phyloP scores from a whole-genome alignment of 2,329 filamentous ascomycete genomes.

The Ploettnerulaceae sp. region DNA sequence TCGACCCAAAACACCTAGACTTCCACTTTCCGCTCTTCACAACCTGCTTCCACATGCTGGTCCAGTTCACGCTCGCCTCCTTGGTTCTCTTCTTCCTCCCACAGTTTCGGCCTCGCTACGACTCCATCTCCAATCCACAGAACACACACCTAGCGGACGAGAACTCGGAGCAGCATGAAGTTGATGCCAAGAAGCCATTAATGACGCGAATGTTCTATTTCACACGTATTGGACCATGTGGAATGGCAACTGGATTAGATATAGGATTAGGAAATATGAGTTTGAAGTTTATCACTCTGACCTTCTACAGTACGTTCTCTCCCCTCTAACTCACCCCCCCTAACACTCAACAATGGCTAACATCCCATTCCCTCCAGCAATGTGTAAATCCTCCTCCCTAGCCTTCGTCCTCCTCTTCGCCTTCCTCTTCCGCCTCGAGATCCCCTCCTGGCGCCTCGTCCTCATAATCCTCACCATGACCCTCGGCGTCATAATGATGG shows the following conservation, averaged over 20 bases:
- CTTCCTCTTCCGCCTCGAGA: constrained; percentile 87
- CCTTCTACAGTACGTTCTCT: constrained; percentile 75
- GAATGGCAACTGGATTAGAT: constrained; percentile 86
- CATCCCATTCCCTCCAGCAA: constrained; percentile 60
- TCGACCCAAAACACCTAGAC: constrained; percentile 75
- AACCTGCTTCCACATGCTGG: constrained; percentile 90
- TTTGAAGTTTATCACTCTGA: constrained; percentile 91
- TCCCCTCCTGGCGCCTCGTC: constrained; percentile 78
- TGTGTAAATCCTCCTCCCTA: constrained; percentile 97
- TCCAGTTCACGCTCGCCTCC: constrained; percentile 79
- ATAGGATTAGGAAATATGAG: constrained; percentile 96
- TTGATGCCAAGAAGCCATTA: constrained; percentile 41
- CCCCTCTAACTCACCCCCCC: not conserved
- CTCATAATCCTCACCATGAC: constrained; percentile 91
- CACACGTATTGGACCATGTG: constrained; percentile 86
- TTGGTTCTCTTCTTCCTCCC: constrained; percentile 79
- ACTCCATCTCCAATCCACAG: constrained; percentile 34
- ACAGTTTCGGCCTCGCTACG: constrained; percentile 64
- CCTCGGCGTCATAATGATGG: constrained; percentile 93
- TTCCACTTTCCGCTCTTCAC: constrained; percentile 95
- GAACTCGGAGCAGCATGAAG: constrained; percentile 30
- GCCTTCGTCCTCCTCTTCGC: constrained; percentile 95
- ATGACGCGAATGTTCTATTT: constrained; percentile 92
- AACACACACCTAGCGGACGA: constrained; percentile 29
- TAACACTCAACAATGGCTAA: too few relatives aligned